Conservation (phyloP, 805 yeast genomes). For the Yueomyces sinensis region DNA sequence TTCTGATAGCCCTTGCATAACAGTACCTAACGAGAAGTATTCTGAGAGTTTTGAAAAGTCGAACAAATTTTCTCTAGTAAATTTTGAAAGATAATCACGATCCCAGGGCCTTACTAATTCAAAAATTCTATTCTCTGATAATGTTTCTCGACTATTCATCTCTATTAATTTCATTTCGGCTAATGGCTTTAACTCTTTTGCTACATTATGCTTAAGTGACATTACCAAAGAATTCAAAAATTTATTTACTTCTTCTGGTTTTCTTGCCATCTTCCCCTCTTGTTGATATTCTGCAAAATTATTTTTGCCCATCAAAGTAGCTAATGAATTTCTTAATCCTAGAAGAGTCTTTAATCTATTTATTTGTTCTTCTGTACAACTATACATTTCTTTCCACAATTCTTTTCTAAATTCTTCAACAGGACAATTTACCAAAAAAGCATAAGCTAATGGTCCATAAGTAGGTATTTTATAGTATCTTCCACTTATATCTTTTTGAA, state of each 20-base stretch:
- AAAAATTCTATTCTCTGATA: conserved; percentile 26
- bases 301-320: conserved; percentile 55
- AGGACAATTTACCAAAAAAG: conserved; percentile 46
- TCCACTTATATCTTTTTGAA: conserved; percentile 27
- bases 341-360: conserved; percentile 44
- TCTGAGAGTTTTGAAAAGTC: background rate
- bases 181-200: conserved; percentile 41
- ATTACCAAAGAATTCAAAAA: conserved; percentile 51
- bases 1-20: conserved; percentile 68
- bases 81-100: conserved; percentile 44
- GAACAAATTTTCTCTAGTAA: background rate
- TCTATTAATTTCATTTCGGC: conserved; percentile 26
- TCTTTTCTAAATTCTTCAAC: conserved; percentile 44
- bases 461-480: conserved; percentile 39
- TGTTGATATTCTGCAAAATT: conserved; percentile 73
- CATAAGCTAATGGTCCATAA: conserved; percentile 50
- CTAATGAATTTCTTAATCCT: conserved; percentile 52
- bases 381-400: conserved; percentile 66
- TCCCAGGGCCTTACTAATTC: conserved; percentile 76
- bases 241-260: conserved; percentile 58
- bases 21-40: conserved; percentile 75
- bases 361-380: conserved; percentile 52
- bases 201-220: conserved; percentile 39
- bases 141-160: conserved; percentile 7
- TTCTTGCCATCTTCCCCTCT: conserved; percentile 80